Percentiles rank a stretch among this genome's conserved stretches.
phyloP scores from a whole-genome alignment of 208 protist genomes.

The Trypanosoma avium region DNA sequence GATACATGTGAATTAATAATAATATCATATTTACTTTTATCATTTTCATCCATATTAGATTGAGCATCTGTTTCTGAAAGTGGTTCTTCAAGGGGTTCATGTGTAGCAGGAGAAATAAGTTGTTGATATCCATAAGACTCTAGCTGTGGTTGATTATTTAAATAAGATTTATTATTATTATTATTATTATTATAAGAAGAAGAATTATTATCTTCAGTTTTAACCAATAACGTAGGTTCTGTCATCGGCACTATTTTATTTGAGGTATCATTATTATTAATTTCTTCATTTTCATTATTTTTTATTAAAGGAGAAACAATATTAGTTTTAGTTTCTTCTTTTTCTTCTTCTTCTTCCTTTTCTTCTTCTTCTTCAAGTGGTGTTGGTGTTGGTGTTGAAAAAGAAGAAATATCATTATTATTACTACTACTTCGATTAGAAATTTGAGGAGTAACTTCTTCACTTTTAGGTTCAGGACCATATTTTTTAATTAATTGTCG shows the following conservation, averaged over 20 bases:
- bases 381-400: too few species aligned
- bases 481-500: conserved; percentile 72
- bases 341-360: too few species aligned
- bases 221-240: too few species aligned
- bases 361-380: too few species aligned
- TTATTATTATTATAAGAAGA: neutral
- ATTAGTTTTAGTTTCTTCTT: too few species aligned
- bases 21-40: too few species aligned
- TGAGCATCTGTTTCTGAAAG: conserved; percentile 11
- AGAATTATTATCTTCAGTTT: neutral
- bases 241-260: neutral
- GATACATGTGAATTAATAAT: too few species aligned
- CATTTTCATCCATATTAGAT: neutral
- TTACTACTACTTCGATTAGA: neutral
- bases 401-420: neutral
- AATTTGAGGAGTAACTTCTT: neutral
- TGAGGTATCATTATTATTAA: too few species aligned
- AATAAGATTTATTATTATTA: neutral
- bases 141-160: neutral
- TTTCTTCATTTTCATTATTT: too few species aligned
- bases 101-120: conserved; percentile 8
- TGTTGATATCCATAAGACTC: conserved; percentile 11
- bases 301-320: too few species aligned
- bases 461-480: conserved; percentile 50
- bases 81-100: conserved; percentile 19